phyloP scores from a whole-genome alignment of 2,329 filamentous ascomycete species.

The Juglanconis juglandina region DNA sequence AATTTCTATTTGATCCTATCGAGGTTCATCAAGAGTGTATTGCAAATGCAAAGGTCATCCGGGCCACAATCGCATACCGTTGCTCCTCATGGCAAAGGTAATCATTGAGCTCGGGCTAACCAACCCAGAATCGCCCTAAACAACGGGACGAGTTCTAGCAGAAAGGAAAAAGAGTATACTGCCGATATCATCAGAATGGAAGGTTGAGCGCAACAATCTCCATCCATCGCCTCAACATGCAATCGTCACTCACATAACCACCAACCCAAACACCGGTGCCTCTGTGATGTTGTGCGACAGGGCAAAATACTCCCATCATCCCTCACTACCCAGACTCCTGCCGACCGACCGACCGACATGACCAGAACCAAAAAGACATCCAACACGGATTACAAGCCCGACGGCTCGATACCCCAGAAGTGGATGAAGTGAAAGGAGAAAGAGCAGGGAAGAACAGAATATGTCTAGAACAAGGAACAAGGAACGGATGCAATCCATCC shows the following conservation, averaged over 20 bases:
- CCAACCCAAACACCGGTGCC: conserved; percentile 12
- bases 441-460: neutral
- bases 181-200: neutral
- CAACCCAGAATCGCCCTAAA: neutral
- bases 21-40: neutral
- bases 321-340: conserved; percentile 8
- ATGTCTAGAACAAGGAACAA: neutral
- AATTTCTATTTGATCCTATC: neutral
- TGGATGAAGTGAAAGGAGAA: neutral
- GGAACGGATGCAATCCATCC: neutral
- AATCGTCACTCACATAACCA: neutral
- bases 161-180: neutral
- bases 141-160: neutral
- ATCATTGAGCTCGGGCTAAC: neutral
- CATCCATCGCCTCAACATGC: conserved; percentile 5
- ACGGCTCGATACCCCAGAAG: neutral
- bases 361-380: neutral
- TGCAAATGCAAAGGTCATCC: neutral
- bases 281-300: conserved; percentile 12
- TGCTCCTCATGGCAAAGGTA: neutral
- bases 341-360: neutral
- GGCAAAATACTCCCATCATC: conserved; percentile 7
- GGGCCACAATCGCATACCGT: neutral
- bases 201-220: neutral
- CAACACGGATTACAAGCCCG: conserved; percentile 8